These are phyloP conservation scores for Eremothecium gossypii DNA, from an alignment of 1,139 yeast genomes.

Conservation along the genomic window DNA sequence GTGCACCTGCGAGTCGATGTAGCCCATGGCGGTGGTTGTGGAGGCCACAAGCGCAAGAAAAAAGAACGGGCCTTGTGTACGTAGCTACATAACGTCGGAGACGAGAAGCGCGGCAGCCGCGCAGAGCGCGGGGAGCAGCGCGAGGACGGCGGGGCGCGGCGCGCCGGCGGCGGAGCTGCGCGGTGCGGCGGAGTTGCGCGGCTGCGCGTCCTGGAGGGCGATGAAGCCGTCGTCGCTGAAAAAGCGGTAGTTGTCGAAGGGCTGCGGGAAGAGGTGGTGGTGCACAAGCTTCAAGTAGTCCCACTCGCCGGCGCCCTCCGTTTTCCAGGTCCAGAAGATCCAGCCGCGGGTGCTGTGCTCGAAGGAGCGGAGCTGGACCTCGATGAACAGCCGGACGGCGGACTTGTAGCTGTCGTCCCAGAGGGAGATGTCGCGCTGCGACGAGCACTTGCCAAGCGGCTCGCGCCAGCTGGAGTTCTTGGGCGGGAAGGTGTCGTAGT, in stretches of 20 bases:
- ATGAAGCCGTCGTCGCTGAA: slow-evolving; percentile 23
- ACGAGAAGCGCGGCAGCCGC: no score
- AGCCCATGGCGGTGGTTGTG: slow-evolving; percentile 5
- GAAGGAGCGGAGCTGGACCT: slow-evolving; percentile 44
- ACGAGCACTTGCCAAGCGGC: slow-evolving; percentile 16
- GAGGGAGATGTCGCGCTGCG: slow-evolving; percentile 19
- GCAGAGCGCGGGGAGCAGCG: no score
- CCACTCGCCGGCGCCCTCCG: slow-evolving; percentile 56
- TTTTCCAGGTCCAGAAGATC: slow-evolving; percentile 65
- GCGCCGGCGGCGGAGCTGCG: no score
- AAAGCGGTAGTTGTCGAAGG: slow-evolving; percentile 35
- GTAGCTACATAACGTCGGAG: no score
- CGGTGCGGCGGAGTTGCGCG: not conserved
- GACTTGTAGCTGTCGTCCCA: slow-evolving; percentile 31
- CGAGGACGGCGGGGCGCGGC: no score
- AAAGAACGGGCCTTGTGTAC: no score
- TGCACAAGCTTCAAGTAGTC: slow-evolving; percentile 45
- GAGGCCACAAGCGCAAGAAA: not conserved
- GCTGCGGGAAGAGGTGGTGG: slow-evolving; percentile 50
- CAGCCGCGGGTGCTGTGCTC: slow-evolving; percentile 41
- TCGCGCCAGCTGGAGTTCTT: slow-evolving; percentile 14
- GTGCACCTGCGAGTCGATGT: slow-evolving; percentile 7
- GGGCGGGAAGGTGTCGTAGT: slow-evolving; percentile 13
- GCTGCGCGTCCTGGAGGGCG: slow-evolving; percentile 1
- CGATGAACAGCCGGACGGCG: slow-evolving; percentile 38